Conservation (phyloP, 257 asterid genomes). For the Nicotiana obtusifolia region DNA sequence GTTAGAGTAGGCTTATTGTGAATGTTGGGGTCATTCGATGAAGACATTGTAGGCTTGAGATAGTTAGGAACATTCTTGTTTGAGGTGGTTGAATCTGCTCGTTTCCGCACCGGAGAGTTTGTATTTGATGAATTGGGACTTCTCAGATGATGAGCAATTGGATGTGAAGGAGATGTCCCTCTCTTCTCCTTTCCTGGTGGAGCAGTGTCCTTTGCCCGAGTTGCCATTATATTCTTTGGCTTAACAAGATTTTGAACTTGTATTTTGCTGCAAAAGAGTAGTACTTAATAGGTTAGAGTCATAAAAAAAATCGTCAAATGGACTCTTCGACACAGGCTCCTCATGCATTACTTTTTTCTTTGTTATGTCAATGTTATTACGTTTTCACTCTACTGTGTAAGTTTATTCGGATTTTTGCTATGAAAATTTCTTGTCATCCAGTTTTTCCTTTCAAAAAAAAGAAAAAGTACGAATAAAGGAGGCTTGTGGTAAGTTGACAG, state of each 20-base stretch:
- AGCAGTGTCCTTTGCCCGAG: conserved; percentile 36
- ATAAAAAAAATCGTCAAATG: neutral
- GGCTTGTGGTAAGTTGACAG: neutral
- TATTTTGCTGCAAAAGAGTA: conserved; percentile 4
- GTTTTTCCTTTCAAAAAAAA: too few relatives aligned
- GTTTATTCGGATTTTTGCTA: neutral
- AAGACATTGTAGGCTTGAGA: conserved; percentile 45
- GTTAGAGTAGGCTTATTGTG: conserved; percentile 16
- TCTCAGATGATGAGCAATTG: conserved; percentile 9
- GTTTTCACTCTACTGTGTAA: neutral
- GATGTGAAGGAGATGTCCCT: conserved; percentile 40
- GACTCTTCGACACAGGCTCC: neutral
- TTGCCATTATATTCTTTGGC: conserved; percentile 36
- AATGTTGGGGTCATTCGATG: conserved; percentile 14
- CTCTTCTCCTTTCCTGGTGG: conserved; percentile 45
- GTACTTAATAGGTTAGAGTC: neutral
- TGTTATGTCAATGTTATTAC: neutral
- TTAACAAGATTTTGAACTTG: neutral
- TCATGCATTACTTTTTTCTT: neutral
- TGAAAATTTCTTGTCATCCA: too few relatives aligned
- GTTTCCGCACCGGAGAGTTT: conserved; percentile 18
- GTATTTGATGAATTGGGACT: conserved; percentile 25
- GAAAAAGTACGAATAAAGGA: neutral
- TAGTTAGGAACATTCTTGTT: conserved; percentile 40
- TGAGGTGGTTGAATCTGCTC: conserved; percentile 20